Percentiles rank a stretch among this genome's conserved stretches.
phyloP scores from a whole-genome alignment of 176 grass and related monocot genomes.

The Zoysia japonica region DNA sequence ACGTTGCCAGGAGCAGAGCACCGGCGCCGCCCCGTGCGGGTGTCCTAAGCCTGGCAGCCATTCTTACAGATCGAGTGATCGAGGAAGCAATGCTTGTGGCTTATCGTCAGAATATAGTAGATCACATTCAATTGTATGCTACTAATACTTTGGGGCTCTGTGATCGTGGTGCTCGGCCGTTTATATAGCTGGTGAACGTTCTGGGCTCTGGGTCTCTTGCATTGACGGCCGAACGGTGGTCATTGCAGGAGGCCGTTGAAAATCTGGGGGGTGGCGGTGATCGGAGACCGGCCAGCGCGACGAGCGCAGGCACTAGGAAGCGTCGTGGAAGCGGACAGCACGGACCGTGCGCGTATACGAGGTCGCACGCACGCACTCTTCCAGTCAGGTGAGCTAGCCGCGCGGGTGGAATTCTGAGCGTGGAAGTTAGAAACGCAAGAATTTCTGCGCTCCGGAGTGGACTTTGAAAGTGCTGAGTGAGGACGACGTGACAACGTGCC shows the following conservation, averaged over 20 bases:
- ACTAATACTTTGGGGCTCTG: not conserved
- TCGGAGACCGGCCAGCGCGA: not conserved
- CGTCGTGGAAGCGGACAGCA: slow-evolving; percentile 42
- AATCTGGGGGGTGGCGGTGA: not conserved
- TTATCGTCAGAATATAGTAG: not conserved
- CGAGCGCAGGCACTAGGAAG: slow-evolving; percentile 20
- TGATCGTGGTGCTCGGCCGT: not conserved
- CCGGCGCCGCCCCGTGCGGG: not conserved
- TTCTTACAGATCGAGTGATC: not conserved
- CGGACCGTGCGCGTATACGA: slow-evolving; percentile 18
- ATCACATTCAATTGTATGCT: not conserved
- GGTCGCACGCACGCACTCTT: slow-evolving; percentile 5
- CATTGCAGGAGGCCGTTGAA: not conserved
- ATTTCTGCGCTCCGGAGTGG: not conserved
- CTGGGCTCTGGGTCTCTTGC: not conserved
- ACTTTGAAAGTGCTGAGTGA: slow-evolving; percentile 10
- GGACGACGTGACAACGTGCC: not conserved
- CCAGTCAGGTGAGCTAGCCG: not conserved
- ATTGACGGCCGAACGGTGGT: not conserved
- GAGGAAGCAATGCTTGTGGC: not conserved
- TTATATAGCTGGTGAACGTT: slow-evolving; percentile 16
- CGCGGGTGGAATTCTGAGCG: not conserved
- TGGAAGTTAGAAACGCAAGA: slow-evolving; percentile 32
- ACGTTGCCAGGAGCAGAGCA: not conserved
- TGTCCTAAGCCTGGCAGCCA: slow-evolving; percentile 19